Evolutionary conservation across 306 rosid genomes (phyloP).

Genomic region (Malus orientalis): DNA sequence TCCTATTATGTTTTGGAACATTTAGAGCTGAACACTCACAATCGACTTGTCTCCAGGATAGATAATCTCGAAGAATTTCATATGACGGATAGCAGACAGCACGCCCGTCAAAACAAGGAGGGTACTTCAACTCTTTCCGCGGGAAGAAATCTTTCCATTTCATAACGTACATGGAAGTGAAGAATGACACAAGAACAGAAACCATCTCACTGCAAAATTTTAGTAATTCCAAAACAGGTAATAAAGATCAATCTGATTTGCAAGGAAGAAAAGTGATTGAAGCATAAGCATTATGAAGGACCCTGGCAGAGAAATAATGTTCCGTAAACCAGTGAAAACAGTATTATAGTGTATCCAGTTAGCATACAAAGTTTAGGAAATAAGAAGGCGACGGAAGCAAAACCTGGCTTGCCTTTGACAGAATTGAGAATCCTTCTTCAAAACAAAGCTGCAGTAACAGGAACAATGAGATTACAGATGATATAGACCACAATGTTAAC

Average conservation of each 20-base stretch:
- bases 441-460: constrained; percentile 44
- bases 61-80: constrained; percentile 69
- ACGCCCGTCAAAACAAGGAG: constrained; percentile 76
- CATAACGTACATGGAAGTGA: constrained; percentile 52
- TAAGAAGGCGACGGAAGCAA: background rate
- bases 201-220: constrained; percentile 38
- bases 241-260: background rate
- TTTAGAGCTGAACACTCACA: constrained; percentile 32
- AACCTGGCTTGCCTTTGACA: constrained; percentile 51
- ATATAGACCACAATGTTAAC: background rate
- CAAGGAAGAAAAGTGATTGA: too few relatives aligned
- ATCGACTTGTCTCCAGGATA: constrained; percentile 90
- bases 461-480: constrained; percentile 1
- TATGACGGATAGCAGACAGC: constrained; percentile 74
- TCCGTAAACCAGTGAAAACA: background rate
- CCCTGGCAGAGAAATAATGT: background rate
- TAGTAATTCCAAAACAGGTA: background rate
- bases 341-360: background rate
- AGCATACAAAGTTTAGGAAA: background rate
- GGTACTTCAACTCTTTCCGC: constrained; percentile 40
- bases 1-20: background rate
- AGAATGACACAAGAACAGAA: constrained; percentile 57
- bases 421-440: constrained; percentile 49
- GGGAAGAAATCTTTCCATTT: constrained; percentile 61
- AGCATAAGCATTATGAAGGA: background rate